Conservation (phyloP, 305 asterid genomes). For the Salvia sclarea region DNA sequence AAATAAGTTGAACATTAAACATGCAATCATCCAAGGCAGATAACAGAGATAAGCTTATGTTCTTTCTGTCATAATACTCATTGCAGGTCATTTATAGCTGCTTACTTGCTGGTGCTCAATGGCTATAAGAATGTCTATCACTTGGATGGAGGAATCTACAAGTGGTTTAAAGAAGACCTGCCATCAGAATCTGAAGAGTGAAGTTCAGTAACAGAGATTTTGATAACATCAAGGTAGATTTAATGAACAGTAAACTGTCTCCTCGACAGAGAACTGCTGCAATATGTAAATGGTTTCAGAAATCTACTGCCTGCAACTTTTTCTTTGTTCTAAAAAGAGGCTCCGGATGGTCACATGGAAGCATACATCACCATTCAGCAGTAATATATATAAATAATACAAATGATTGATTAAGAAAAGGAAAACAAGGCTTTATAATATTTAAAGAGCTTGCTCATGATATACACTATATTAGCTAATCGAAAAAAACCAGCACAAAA, state of each 20-base stretch:
- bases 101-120: conserved; percentile 84
- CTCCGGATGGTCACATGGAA: conserved; percentile 10
- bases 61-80: conserved; percentile 17
- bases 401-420: conserved; percentile 8
- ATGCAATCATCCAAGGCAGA: background rate
- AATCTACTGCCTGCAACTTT: conserved; percentile 23
- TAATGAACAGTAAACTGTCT: conserved; percentile 11
- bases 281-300: conserved; percentile 25
- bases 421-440: background rate
- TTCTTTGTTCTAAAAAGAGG: conserved; percentile 7
- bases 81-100: conserved; percentile 94
- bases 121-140: conserved; percentile 81
- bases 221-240: conserved; percentile 2
- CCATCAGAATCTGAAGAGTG: conserved; percentile 71
- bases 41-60: conserved; percentile 16
- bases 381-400: conserved; percentile 7
- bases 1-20: background rate
- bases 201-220: conserved; percentile 26
- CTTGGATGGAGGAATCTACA: conserved; percentile 84
- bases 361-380: background rate
- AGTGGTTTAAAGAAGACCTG: conserved; percentile 73
- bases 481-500: background rate
- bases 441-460: background rate
- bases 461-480: background rate
- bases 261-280: conserved; percentile 12